A percentile compares a stretch with the other conserved stretches of the same genome.
phyloP scores from a whole-genome alignment of 257 asterid genomes.

The Ophiorrhiza pumila region DNA sequence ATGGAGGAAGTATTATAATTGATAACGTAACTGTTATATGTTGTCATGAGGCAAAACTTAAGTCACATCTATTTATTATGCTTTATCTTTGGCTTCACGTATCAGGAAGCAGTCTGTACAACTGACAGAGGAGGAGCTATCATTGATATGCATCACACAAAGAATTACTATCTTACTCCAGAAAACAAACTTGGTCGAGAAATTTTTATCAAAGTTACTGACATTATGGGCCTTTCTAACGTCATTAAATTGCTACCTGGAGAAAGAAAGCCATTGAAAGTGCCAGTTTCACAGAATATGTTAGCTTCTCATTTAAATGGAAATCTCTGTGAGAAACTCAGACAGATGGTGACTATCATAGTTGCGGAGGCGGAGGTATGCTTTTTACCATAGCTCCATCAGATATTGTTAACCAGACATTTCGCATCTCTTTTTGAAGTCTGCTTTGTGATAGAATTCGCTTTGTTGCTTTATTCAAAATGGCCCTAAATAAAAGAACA shows the following conservation, averaged over 20 bases:
- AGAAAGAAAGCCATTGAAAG: constrained; percentile 59
- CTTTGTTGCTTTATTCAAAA: neutral
- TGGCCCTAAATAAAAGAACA: neutral
- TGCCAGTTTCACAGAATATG: constrained; percentile 82
- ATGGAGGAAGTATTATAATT: neutral
- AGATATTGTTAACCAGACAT: neutral
- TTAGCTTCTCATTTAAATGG: constrained; percentile 83
- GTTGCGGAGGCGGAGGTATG: constrained; percentile 89
- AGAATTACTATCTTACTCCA: constrained; percentile 64
- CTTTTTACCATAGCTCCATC: constrained; percentile 11
- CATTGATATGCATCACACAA: constrained; percentile 68
- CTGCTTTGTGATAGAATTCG: neutral
- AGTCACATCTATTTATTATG: neutral
- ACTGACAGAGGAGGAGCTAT: constrained; percentile 46
- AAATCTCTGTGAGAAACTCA: constrained; percentile 42
- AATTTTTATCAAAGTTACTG: constrained; percentile 66
- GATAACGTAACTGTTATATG: neutral
- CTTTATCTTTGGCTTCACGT: constrained; percentile 22
- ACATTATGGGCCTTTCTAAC: constrained; percentile 41
- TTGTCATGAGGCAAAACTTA: no score
- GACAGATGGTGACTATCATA: constrained; percentile 61
- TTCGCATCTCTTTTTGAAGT: neutral
- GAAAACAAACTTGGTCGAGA: constrained; percentile 90
- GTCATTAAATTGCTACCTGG: constrained; percentile 81
- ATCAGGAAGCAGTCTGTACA: constrained; percentile 57